Percentiles rank a stretch among this genome's conserved stretches.
These are phyloP conservation scores for Raphanus sativus DNA, from an alignment of 345 rosid genomes.

Conservation along the genomic window DNA sequence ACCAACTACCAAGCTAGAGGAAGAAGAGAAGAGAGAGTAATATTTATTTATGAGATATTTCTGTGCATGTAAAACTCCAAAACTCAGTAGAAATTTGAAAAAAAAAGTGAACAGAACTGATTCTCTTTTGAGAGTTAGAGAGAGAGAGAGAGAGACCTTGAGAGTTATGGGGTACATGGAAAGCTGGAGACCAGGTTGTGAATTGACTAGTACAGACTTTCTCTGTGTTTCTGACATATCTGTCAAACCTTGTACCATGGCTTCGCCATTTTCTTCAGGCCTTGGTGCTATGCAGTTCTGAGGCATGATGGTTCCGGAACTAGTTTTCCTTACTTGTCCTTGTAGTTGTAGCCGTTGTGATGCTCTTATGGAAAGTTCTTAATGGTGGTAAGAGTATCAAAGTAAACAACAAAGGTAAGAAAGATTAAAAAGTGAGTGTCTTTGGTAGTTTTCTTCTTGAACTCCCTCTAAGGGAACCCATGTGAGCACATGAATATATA, in stretches of 20 bases:
- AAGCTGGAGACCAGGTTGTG: conserved; percentile 51
- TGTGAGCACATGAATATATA: conserved; percentile 55
- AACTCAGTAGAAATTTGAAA: conserved; percentile 8
- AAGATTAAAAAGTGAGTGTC: conserved; percentile 36
- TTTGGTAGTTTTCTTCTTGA: conserved; percentile 42
- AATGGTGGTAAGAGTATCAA: conserved; percentile 13
- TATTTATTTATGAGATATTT: conserved; percentile 3
- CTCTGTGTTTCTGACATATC: conserved; percentile 49
- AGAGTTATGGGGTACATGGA: conserved; percentile 62
- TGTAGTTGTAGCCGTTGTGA: conserved; percentile 13
- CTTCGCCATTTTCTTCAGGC: conserved; percentile 47
- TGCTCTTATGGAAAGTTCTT: conserved; percentile 17
- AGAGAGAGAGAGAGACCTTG: conserved; percentile 54
- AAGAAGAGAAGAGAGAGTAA: neutral
- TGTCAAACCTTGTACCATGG: conserved; percentile 40
- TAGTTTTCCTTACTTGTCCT: conserved; percentile 26
- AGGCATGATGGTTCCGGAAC: conserved; percentile 43
- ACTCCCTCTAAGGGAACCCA: conserved; percentile 52
- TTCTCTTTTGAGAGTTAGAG: neutral
- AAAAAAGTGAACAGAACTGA: neutral
- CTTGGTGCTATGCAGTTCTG: conserved; percentile 56
- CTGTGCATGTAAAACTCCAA: neutral
- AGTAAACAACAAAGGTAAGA: conserved; percentile 21
- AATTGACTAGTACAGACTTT: conserved; percentile 40
- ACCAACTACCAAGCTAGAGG: neutral